phyloP scores from a whole-genome alignment of 345 rosid species.

The Citrus australasica region DNA sequence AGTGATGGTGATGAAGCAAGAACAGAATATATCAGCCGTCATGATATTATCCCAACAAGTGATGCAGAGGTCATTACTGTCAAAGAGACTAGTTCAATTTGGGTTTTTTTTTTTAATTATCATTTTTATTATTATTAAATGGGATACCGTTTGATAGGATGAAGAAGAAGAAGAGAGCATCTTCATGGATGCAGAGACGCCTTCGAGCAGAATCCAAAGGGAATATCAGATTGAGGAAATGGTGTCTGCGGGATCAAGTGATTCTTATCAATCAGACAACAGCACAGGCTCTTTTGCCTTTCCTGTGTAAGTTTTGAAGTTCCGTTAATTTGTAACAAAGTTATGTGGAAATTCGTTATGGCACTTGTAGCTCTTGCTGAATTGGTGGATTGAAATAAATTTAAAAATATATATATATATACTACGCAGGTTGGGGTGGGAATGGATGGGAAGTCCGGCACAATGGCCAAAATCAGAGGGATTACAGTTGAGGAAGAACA shows the following conservation, averaged over 20 bases:
- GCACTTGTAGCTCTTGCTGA: not conserved
- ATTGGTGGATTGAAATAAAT: not conserved
- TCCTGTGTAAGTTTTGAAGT: constrained; percentile 50
- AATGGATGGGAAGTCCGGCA: constrained; percentile 70
- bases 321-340: not conserved
- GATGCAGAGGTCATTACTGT: constrained; percentile 9
- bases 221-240: constrained; percentile 1
- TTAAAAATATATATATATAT: not conserved
- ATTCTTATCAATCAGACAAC: constrained; percentile 48
- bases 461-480: constrained; percentile 66
- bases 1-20: constrained; percentile 28
- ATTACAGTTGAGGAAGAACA: constrained; percentile 42
- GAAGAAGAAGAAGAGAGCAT: constrained; percentile 26
- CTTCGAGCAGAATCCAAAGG: constrained; percentile 1
- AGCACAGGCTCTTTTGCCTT: constrained; percentile 68
- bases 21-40: not conserved
- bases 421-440: constrained; percentile 52
- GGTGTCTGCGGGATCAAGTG: constrained; percentile 40
- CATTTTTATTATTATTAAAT: no score
- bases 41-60: not conserved
- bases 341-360: not conserved
- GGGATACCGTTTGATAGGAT: constrained; percentile 9
- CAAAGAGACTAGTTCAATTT: not conserved
- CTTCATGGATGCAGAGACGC: constrained; percentile 13
- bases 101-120: not conserved